Evolutionary conservation across 116 monocot species (phyloP).

Genomic region (Papilionanthe hybrid): DNA sequence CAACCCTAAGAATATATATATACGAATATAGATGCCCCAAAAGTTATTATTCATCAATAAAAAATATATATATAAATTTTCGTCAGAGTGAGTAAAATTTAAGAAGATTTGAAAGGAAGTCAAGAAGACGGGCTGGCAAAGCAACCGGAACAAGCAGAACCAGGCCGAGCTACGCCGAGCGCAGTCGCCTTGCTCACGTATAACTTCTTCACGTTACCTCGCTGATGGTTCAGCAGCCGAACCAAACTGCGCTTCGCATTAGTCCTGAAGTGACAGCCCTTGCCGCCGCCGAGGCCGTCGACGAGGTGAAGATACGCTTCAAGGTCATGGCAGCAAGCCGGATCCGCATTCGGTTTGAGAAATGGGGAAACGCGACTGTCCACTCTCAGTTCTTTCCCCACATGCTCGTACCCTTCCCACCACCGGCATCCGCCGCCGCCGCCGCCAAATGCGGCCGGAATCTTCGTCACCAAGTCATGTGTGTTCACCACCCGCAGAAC

Average conservation of each 20-base stretch:
- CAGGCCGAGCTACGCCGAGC: not conserved
- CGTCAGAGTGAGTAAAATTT: not conserved
- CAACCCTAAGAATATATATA: too few species aligned
- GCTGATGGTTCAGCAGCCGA: constrained; percentile 28
- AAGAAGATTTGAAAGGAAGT: not conserved
- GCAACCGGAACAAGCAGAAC: not conserved
- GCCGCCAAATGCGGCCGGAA: not conserved
- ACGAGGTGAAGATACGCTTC: constrained; percentile 68
- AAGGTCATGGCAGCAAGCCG: constrained; percentile 56
- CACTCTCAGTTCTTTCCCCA: constrained; percentile 47
- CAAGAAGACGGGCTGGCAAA: not conserved
- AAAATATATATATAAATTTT: too few species aligned
- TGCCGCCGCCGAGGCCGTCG: constrained; percentile 41
- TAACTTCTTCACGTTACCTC: constrained; percentile 32
- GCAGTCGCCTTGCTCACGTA: constrained; percentile 23
- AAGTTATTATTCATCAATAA: too few species aligned
- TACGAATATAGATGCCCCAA: too few species aligned
- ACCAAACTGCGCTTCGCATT: constrained; percentile 42
- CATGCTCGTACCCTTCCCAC: constrained; percentile 38
- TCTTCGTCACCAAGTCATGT: constrained; percentile 30
- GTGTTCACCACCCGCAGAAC: constrained; percentile 38
- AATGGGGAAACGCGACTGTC: constrained; percentile 50
- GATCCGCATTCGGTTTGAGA: constrained; percentile 38
- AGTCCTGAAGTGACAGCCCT: constrained; percentile 26
- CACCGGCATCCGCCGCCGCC: not conserved